Conservation (phyloP, 78 protist genomes). For the Dictyostelium intermedium region DNA sequence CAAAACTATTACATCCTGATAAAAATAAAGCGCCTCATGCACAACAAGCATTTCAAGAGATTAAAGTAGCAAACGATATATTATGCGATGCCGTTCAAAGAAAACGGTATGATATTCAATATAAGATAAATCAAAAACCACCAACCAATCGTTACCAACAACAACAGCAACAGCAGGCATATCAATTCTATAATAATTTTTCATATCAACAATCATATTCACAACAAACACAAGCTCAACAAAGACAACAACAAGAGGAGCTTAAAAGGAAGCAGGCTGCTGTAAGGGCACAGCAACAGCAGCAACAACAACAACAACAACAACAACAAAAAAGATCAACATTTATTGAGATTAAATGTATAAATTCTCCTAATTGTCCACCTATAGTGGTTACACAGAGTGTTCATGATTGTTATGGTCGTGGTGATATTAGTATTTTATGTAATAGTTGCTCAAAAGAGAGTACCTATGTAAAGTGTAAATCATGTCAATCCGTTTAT, state of each 20-base stretch:
- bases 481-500: not conserved
- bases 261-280: not conserved
- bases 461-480: not conserved
- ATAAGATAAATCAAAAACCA: not conserved
- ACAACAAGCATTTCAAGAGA: conserved; percentile 28
- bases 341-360: not conserved
- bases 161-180: not conserved
- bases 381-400: not conserved
- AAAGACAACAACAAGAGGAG: not conserved
- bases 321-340: not conserved
- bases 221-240: not conserved
- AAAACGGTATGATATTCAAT: not conserved
- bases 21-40: conserved; percentile 26
- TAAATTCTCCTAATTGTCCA: not conserved
- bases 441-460: not conserved
- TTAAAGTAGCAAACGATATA: not conserved
- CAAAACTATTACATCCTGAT: conserved; percentile 27
- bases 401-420: not conserved
- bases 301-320: not conserved
- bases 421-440: not conserved
- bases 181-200: not conserved
- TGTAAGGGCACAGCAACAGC: not conserved
- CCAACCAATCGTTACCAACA: not conserved
- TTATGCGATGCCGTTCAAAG: not conserved
- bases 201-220: not conserved